Base-by-base conservation (phyloP, 106 monocot species). In the Dendrobium officinale region DNA sequence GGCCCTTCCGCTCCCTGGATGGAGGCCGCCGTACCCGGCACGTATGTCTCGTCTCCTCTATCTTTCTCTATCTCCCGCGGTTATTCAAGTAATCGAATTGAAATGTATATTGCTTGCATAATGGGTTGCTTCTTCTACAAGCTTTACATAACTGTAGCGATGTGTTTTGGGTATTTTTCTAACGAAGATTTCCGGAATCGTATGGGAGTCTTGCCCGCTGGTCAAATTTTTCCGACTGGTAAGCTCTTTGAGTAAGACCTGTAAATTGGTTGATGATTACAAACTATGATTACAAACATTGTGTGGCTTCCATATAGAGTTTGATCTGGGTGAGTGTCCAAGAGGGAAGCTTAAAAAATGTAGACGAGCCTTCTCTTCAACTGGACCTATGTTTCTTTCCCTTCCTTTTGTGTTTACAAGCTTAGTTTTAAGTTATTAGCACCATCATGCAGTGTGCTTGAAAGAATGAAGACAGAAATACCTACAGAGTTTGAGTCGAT, bases 11-110 rank as follows among this genome's bases (percentile, higher is more conserved):
- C 88, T 1, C 95, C 98, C 15, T 99, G 99, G 99, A 91, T 95
- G 87, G 88, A 90, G 70, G 95, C 95, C 47, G 89, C 77, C 40
- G 87, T 99, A 37, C 99, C 99, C 11, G 99, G 99, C 77, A 99
- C 99, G 99, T 95, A 87, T 79, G 91, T 67, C 9, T 9, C 54
- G 73, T 6, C 51, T 51, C 15, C 51, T 51, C 15, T 45, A 44
- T 44, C 13, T 73, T 10, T 54, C 11, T 42, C 40, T 33, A 43
- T 44, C 22, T 76, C 43, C n/a, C 74, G 43, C 74, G n/a, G 3
- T 70, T 70, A 7, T 74, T 43, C 18, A 42, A 42, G 29, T n/a
- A 74, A 20, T 43, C 43, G 74, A 74, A 74, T 74, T 20, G 42
- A 43, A 42, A 42, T 74, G 74, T n/a, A 43, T 18, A 43, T 74